phyloP scores from a whole-genome alignment of 768 basidiomycete species.

The Cubamyces sp. region DNA sequence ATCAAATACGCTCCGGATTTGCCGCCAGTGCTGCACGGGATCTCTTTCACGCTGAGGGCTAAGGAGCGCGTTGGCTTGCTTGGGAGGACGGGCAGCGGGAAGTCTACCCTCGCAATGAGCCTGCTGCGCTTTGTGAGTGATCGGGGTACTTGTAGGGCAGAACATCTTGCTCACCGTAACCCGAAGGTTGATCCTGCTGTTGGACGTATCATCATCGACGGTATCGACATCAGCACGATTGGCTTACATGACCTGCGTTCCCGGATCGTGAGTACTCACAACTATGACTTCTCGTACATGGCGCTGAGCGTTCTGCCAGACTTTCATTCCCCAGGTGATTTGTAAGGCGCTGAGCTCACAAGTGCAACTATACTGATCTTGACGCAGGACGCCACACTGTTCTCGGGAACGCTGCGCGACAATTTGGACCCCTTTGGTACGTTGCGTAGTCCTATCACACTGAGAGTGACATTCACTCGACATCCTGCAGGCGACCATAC shows the following conservation, averaged over 20 bases:
- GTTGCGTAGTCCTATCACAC: too few species aligned
- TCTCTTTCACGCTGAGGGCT: conserved; percentile 73
- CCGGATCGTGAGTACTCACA: conserved; percentile 53
- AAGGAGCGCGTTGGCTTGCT: conserved; percentile 79
- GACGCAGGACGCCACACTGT: conserved; percentile 65
- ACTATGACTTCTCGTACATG: background rate
- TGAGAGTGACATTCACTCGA: background rate
- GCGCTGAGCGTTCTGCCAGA: conserved; percentile 43
- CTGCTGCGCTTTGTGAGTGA: conserved; percentile 74
- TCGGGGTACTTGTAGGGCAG: background rate
- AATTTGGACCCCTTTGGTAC: conserved; percentile 75
- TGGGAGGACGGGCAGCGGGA: conserved; percentile 83
- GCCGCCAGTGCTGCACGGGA: conserved; percentile 74
- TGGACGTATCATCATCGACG: conserved; percentile 83
- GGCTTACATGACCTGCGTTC: conserved; percentile 87
- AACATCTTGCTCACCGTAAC: background rate
- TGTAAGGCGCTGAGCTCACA: background rate
- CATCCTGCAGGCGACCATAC: conserved; percentile 62
- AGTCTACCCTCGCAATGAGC: conserved; percentile 86
- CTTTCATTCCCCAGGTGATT: conserved; percentile 67
- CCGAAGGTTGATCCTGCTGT: conserved; percentile 68
- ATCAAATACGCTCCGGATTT: conserved; percentile 86
- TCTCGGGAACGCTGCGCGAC: conserved; percentile 78
- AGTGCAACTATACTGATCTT: background rate
- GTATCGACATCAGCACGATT: conserved; percentile 85